A percentile compares a stretch with the other conserved stretches of the same genome.
phyloP scores from a whole-genome alignment of 805 yeast species.

The Yamadazyma nakazawae region DNA sequence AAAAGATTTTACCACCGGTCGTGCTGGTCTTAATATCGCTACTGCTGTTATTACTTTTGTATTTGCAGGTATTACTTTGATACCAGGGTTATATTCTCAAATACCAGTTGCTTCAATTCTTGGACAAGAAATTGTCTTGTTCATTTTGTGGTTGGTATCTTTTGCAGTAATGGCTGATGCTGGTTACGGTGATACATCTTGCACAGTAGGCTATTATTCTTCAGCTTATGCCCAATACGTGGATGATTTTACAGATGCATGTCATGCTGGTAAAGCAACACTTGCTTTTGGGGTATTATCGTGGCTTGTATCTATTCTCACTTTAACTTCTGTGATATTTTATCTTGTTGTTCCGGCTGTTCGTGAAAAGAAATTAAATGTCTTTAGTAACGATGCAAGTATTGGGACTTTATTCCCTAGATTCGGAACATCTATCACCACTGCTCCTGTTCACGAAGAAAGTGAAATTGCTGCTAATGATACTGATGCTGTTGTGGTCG shows the following conservation, averaged over 20 bases:
- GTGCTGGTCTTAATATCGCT: slow-evolving; percentile 14
- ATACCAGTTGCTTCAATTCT: slow-evolving; percentile 14
- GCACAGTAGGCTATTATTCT: slow-evolving; percentile 2
- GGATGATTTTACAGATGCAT: slow-evolving; percentile 9
- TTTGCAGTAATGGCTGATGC: slow-evolving; percentile 21
- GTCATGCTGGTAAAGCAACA: slow-evolving; percentile 20
- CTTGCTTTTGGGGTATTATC: slow-evolving; percentile 19
- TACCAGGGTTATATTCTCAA: slow-evolving; percentile 9
- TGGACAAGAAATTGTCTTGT: slow-evolving; percentile 16
- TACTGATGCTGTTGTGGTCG: background rate
- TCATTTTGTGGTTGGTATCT: slow-evolving; percentile 22
- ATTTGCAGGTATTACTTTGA: slow-evolving; percentile 7
- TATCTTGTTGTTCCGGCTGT: slow-evolving; percentile 18
- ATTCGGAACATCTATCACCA: background rate
- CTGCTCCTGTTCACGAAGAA: background rate
- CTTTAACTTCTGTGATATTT: slow-evolving; percentile 16
- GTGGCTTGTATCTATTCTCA: slow-evolving; percentile 19
- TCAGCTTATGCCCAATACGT: background rate
- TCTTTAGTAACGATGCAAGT: background rate
- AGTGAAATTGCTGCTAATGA: background rate
- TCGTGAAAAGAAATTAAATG: background rate
- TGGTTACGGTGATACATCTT: slow-evolving; percentile 14
- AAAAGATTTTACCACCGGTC: slow-evolving; percentile 5
- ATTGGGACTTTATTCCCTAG: slow-evolving; percentile 2
- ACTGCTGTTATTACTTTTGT: slow-evolving; percentile 12